These are phyloP conservation scores for Singerocomus inundabilis DNA, from an alignment of 1,284 basidiomycete species.

Conservation along the genomic window DNA sequence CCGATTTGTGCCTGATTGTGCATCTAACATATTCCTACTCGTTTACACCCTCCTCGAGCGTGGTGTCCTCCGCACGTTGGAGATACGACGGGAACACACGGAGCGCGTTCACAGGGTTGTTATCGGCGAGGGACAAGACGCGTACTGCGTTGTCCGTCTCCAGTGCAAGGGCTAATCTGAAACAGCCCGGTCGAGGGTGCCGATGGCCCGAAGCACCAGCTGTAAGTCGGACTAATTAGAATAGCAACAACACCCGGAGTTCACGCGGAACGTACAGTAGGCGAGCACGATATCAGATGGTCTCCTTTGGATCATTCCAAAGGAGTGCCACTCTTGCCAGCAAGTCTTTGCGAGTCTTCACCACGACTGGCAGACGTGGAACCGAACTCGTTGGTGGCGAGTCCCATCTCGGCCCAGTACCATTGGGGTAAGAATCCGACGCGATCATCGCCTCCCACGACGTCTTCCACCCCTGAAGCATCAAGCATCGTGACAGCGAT, in stretches of 20 bases:
- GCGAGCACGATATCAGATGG: conserved; percentile 22
- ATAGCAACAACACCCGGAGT: conserved; percentile 16
- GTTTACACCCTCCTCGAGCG: not conserved
- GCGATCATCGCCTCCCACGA: conserved; percentile 62
- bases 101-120: conserved; percentile 4
- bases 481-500: conserved; percentile 47
- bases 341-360: conserved; percentile 2
- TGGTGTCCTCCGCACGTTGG: conserved; percentile 8
- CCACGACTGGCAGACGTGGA: conserved; percentile 7
- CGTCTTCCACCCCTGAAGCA: conserved; percentile 50
- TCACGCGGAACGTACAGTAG: conserved; percentile 24
- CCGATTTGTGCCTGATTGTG: conserved; percentile 24
- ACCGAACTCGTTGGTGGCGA: conserved; percentile 2
- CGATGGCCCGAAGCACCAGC: conserved; percentile 23
- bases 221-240: conserved; percentile 27
- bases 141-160: conserved; percentile 1
- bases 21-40: conserved; percentile 10
- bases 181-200: conserved; percentile 13
- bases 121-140: not conserved
- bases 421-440: conserved; percentile 71
- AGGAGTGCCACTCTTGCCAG: conserved; percentile 7
- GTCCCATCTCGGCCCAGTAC: conserved; percentile 56
- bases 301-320: conserved; percentile 17
- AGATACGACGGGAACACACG: conserved; percentile 14
- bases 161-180: conserved; percentile 13